Evolutionary conservation across 1,284 basidiomycete genomes (phyloP).

Genomic region (Amylostereum areolatum): DNA sequence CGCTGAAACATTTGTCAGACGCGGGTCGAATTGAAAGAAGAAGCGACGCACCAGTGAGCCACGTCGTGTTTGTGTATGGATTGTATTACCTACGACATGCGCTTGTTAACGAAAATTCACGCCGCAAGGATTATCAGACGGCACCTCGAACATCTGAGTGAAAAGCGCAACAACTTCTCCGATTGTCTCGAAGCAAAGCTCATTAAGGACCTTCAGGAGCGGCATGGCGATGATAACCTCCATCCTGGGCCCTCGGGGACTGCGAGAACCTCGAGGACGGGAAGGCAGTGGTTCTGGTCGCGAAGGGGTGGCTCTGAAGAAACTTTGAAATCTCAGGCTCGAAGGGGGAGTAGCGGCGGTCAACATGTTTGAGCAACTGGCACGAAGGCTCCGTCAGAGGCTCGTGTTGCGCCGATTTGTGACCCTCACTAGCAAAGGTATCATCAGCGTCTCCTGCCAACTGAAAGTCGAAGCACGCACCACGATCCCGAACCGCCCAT

Average conservation of each 20-base stretch:
- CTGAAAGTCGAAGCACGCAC: too few relatives aligned
- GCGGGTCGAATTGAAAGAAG: not conserved
- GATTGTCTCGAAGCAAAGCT: not conserved
- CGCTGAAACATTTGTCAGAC: slow-evolving; percentile 20
- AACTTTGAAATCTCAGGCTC: slow-evolving; percentile 14
- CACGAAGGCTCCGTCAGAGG: slow-evolving; percentile 17
- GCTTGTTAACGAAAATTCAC: not conserved
- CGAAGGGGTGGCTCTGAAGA: slow-evolving; percentile 10
- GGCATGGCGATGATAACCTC: not conserved
- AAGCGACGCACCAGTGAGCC: slow-evolving; percentile 17
- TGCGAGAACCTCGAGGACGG: not conserved
- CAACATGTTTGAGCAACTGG: slow-evolving; percentile 10
- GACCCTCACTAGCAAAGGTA: too few relatives aligned
- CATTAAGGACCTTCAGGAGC: not conserved
- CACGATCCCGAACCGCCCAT: too few relatives aligned
- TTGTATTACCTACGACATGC: slow-evolving; percentile 22
- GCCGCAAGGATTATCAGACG: not conserved
- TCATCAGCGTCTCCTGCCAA: too few relatives aligned
- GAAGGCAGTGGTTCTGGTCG: slow-evolving; percentile 9
- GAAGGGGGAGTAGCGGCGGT: not conserved
- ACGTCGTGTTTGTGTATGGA: slow-evolving; percentile 27
- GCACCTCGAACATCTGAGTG: not conserved
- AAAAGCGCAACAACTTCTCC: not conserved
- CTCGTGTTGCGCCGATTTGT: slow-evolving; percentile 9
- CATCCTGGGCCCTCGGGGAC: not conserved